Evolutionary conservation across 202 grass and related monocot species (phyloP).

Genomic region (Setaria viridis): DNA sequence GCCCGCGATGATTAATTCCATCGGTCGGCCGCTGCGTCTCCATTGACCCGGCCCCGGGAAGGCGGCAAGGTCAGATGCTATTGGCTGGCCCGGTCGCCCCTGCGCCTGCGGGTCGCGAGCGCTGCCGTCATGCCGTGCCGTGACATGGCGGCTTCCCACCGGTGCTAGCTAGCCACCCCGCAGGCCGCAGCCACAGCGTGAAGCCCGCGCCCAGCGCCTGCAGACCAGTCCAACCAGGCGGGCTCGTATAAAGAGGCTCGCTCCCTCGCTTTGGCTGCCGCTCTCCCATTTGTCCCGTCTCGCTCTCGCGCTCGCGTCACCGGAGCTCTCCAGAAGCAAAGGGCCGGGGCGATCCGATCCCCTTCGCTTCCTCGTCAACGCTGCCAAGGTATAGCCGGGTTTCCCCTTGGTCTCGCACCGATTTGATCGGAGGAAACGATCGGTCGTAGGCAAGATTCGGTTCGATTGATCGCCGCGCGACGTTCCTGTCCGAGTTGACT

Average conservation of each 20-base stretch:
- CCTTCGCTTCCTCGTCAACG: constrained; percentile 33
- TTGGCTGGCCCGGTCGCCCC: constrained; percentile 33
- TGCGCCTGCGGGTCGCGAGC: background rate
- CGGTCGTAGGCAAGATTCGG: too few species aligned
- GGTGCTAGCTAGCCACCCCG: background rate
- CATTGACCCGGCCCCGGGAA: constrained; percentile 15
- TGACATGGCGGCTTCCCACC: constrained; percentile 21
- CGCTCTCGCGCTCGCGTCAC: constrained; percentile 54
- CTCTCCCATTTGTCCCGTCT: constrained; percentile 43
- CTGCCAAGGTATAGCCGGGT: constrained; percentile 19
- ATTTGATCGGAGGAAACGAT: constrained; percentile 15
- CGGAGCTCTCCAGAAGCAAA: constrained; percentile 37
- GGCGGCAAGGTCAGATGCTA: background rate
- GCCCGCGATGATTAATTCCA: background rate
- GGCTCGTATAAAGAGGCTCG: constrained; percentile 33
- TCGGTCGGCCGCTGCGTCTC: background rate
- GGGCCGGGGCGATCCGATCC: constrained; percentile 26
- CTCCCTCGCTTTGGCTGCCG: background rate
- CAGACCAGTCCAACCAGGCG: constrained; percentile 46
- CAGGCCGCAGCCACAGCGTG: background rate
- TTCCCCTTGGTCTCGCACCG: background rate
- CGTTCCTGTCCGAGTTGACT: background rate
- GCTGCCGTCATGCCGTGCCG: constrained; percentile 48
- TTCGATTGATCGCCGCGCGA: constrained; percentile 7
- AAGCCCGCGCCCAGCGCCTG: background rate